Percentiles rank a stretch among this genome's conserved stretches.
These are phyloP conservation scores for Colletotrichum musicola DNA, from an alignment of 2,329 filamentous ascomycete genomes.

Conservation along the genomic window DNA sequence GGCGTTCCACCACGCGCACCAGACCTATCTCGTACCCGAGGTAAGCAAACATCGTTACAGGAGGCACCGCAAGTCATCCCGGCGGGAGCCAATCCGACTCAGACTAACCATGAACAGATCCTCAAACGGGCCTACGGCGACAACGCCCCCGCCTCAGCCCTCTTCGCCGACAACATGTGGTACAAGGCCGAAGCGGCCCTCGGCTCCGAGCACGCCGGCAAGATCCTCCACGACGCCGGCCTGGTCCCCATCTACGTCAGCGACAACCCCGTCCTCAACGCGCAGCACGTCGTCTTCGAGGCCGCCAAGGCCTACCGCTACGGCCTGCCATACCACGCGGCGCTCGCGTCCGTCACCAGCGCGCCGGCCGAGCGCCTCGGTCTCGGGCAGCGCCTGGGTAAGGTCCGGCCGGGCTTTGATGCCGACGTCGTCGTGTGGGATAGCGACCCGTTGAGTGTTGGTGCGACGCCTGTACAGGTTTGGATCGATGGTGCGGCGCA, in stretches of 20 bases:
- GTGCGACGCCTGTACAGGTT: constrained; percentile 70
- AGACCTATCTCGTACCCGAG: constrained; percentile 75
- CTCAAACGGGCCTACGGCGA: constrained; percentile 68
- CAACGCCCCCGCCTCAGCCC: constrained; percentile 65
- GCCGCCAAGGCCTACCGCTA: constrained; percentile 71
- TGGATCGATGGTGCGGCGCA: constrained; percentile 74
- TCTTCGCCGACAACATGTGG: constrained; percentile 80
- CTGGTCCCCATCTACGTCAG: constrained; percentile 76
- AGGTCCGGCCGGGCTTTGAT: constrained; percentile 71
- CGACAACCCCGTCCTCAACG: constrained; percentile 78
- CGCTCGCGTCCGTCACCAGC: constrained; percentile 69
- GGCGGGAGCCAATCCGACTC: neutral
- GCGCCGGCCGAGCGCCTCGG: constrained; percentile 70
- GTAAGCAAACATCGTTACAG: constrained; percentile 47
- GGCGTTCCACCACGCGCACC: constrained; percentile 78
- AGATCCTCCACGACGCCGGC: constrained; percentile 73
- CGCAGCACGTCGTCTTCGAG: constrained; percentile 77
- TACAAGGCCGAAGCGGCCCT: constrained; percentile 77
- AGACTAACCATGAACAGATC: constrained; percentile 50
- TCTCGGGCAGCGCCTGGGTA: constrained; percentile 68
- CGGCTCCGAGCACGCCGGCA: constrained; percentile 75
- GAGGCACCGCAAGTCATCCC: neutral
- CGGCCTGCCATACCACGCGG: constrained; percentile 71
- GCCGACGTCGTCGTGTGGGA: constrained; percentile 74
- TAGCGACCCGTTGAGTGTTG: constrained; percentile 71